Conservation (phyloP, 768 basidiomycete species). For the Coprinopsis cinerea region DNA sequence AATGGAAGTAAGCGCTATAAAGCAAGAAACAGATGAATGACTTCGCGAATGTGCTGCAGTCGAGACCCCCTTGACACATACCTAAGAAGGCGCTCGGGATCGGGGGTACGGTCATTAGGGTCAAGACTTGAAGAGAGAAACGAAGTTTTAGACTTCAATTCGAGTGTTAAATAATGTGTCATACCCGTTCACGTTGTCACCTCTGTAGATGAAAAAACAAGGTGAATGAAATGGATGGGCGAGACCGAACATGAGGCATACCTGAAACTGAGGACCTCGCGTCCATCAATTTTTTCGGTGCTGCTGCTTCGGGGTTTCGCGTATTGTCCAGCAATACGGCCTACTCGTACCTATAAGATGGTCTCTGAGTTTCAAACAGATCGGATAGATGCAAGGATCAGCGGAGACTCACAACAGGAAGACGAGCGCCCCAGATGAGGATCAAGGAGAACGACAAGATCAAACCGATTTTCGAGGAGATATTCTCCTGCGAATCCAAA, state of each 20-base stretch:
- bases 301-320: conserved; percentile 88
- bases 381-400: neutral
- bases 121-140: conserved; percentile 23
- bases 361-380: neutral
- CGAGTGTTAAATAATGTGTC: conserved; percentile 12
- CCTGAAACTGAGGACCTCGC: conserved; percentile 84
- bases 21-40: conserved; percentile 1
- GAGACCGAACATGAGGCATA: conserved; percentile 3
- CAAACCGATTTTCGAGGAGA: conserved; percentile 81
- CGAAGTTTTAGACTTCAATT: conserved; percentile 2
- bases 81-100: conserved; percentile 87
- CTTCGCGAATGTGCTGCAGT: neutral
- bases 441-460: conserved; percentile 95
- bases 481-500: conserved; percentile 56
- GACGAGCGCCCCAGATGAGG: conserved; percentile 86
- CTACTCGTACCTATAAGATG: conserved; percentile 59
- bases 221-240: neutral
- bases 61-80: conserved; percentile 19
- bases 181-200: conserved; percentile 94
- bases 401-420: conserved; percentile 70
- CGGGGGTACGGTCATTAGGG: conserved; percentile 75
- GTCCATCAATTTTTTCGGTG: conserved; percentile 72
- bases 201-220: conserved; percentile 40
- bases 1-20: conserved; percentile 90
- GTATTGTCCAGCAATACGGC: conserved; percentile 94